These are phyloP conservation scores for Thalassia testudinum DNA, from an alignment of 116 monocot species.

Conservation along the genomic window DNA sequence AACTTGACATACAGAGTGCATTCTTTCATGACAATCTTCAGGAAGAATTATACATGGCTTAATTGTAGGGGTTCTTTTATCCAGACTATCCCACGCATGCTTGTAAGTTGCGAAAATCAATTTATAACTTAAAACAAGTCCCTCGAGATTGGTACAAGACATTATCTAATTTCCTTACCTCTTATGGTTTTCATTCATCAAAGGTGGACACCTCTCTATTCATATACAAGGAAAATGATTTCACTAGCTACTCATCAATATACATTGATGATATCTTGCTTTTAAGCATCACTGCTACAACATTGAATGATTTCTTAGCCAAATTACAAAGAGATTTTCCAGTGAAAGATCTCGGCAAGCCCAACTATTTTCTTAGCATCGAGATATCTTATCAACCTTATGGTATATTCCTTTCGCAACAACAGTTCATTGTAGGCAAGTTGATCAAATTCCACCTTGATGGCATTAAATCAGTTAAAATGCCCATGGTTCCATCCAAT, in stretches of 20 bases:
- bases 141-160: not conserved
- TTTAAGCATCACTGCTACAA: not conserved
- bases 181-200: not conserved
- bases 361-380: too few species aligned
- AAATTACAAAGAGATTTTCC: not conserved
- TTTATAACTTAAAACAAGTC: not conserved
- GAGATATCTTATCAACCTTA: too few species aligned
- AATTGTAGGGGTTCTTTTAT: not conserved
- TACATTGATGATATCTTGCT: not conserved
- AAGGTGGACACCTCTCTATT: not conserved
- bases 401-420: too few species aligned
- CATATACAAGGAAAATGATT: not conserved
- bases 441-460: too few species aligned
- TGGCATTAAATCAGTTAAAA: too few species aligned
- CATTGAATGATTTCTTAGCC: not conserved
- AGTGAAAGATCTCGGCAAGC: too few species aligned
- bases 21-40: too few species aligned
- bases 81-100: not conserved
- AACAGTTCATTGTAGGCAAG: too few species aligned
- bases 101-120: not conserved
- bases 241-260: not conserved
- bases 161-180: not conserved
- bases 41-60: too few species aligned
- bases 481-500: too few species aligned
- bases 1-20: too few species aligned